Percentiles rank a stretch among this genome's conserved stretches.
Conservation (phyloP, 169 alveolate species). For the Theileria parva region DNA sequence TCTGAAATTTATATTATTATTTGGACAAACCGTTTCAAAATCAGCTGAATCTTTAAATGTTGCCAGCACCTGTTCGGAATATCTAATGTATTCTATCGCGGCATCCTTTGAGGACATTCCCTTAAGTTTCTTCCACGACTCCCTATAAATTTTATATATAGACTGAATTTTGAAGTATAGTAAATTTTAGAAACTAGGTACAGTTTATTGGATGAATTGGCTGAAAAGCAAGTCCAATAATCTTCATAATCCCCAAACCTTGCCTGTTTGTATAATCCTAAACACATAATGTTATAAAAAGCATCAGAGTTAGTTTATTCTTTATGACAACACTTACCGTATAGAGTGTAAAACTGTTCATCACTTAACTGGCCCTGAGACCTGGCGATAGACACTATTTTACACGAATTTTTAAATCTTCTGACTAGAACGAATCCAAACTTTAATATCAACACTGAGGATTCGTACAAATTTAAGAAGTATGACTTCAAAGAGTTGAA, state of each 20-base stretch:
- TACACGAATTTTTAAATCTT: slow-evolving; percentile 37
- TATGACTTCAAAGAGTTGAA: neutral
- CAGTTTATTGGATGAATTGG: neutral
- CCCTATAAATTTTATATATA: slow-evolving; percentile 4
- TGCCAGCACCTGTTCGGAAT: neutral
- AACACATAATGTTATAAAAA: neutral
- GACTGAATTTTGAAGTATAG: too few relatives aligned
- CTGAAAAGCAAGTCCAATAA: neutral
- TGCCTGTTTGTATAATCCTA: slow-evolving; percentile 55
- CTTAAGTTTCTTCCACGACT: slow-evolving; percentile 33
- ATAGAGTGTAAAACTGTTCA: slow-evolving; percentile 36
- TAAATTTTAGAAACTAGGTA: neutral
- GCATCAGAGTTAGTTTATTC: neutral
- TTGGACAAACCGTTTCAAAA: neutral
- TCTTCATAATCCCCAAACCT: slow-evolving; percentile 39
- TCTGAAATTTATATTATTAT: neutral
- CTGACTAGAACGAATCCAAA: slow-evolving; percentile 7
- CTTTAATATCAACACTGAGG: neutral
- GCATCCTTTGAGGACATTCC: slow-evolving; percentile 54
- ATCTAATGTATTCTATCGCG: slow-evolving; percentile 31
- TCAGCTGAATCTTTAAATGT: neutral
- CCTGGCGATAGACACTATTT: slow-evolving; percentile 37
- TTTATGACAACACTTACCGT: slow-evolving; percentile 15
- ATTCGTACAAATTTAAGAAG: neutral
- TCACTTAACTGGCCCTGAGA: slow-evolving; percentile 34